Percentiles rank a stretch among this genome's conserved stretches.
phyloP scores from a whole-genome alignment of 2,329 filamentous ascomycete genomes.

The Talaromyces sp. region DNA sequence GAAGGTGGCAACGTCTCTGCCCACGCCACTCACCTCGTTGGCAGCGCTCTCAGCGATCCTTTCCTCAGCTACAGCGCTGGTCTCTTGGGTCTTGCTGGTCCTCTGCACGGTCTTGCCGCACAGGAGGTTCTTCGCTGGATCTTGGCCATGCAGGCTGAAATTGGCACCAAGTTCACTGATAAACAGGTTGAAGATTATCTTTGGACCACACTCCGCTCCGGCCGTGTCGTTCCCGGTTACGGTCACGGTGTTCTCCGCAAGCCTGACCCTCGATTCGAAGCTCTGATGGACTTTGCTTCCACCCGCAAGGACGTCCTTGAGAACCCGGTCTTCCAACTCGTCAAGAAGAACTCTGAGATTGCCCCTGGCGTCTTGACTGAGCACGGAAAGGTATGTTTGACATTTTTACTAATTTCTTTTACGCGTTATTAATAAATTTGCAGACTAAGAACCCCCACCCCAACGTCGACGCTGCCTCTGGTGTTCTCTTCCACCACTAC shows the following conservation, averaged over 20 bases:
- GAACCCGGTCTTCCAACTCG: conserved; percentile 89
- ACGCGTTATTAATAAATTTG: not conserved
- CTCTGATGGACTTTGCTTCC: conserved; percentile 90
- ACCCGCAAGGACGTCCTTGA: conserved; percentile 76
- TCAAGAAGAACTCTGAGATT: conserved; percentile 87
- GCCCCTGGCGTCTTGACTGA: conserved; percentile 85
- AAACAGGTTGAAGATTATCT: conserved; percentile 83
- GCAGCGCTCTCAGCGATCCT: conserved; percentile 87
- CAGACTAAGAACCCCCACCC: conserved; percentile 94
- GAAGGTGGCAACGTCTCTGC: conserved; percentile 97
- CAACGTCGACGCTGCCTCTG: conserved; percentile 90
- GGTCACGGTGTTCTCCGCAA: conserved; percentile 95
- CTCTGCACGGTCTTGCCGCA: conserved; percentile 84
- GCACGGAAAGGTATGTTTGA: conserved; percentile 69
- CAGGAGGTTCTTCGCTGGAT: conserved; percentile 98
- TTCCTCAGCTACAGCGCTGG: conserved; percentile 96
- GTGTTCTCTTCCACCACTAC: conserved; percentile 96
- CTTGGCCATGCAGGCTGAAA: conserved; percentile 85
- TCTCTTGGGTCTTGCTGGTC: conserved; percentile 91
- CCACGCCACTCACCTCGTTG: conserved; percentile 90
- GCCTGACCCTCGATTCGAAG: conserved; percentile 93
- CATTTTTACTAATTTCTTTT: not conserved
- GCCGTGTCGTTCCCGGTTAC: conserved; percentile 90
- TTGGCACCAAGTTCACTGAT: conserved; percentile 72
- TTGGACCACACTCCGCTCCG: conserved; percentile 88